Base-by-base conservation (phyloP, 208 protist species). In the Leishmania braziliensis region DNA sequence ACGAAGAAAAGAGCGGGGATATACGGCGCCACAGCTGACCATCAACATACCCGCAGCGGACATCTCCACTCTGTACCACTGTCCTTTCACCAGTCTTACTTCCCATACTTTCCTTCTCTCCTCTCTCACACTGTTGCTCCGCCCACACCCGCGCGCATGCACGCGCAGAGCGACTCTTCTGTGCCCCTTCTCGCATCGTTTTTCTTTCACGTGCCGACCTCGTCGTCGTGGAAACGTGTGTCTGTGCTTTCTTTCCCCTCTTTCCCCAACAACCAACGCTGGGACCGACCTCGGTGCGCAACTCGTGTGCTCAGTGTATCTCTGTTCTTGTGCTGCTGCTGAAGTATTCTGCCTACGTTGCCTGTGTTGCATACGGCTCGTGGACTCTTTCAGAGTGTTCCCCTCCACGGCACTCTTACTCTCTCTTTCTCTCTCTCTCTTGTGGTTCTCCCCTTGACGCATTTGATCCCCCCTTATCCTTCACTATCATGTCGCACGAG, bases 401-500 rank as follows among this genome's bases (percentile, higher is more conserved):
- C 33, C 3, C 8, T 75, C n/a, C 70, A 53, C 9, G 65, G 18
- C 6, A 1, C 16, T 70, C 39, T 29, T 5, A 46, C n/a, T 70
- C 48, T 74, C 23, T 36, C 48, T 54, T 36, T 56, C 26, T n/a
- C 70, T 58, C 43, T 6, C 1, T 53, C 43, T 56, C 18, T 16
- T 16, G 46, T 53, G 23, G 70, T 53, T 23, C 4, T 1, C 10
- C 5, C 18, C 18, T n/a, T 26, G 9, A 36, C 14, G n/a, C 12
- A 16, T 33, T 14, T 20, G 51, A 62, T 43, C 51, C 18, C 18
- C 48, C 29, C 70, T 5, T 53, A 12, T 33, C 70, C n/a, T n/a
- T 16, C 46, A 10, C 23, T n/a, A 88, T 62, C 46, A 95, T 95
- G 91, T 74, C 89, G 3, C 81, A 91, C 43, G 91, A 95, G 0